These are phyloP conservation scores for Eryngium alpinum DNA, from an alignment of 140 eudicot genomes.

Conservation along the genomic window DNA sequence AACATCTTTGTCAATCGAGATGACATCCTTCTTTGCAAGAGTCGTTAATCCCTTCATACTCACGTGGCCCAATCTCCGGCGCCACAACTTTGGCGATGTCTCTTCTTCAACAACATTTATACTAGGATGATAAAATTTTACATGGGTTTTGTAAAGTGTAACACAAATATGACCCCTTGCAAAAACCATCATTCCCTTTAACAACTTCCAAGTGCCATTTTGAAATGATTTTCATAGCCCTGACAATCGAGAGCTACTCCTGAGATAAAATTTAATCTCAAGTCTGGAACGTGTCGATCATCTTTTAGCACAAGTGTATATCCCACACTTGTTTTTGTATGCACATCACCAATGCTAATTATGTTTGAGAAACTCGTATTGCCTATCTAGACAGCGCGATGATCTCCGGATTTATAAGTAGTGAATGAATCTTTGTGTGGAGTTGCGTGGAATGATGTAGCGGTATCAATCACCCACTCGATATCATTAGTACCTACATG, in stretches of 20 bases:
- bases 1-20: neutral
- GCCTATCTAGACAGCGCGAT: slow-evolving; percentile 5
- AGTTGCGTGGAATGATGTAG: neutral
- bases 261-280: slow-evolving; percentile 10
- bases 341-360: slow-evolving; percentile 1
- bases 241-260: neutral
- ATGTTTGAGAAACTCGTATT: neutral
- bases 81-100: slow-evolving; percentile 4
- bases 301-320: neutral
- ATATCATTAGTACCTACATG: neutral
- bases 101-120: neutral
- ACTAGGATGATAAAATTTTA: neutral
- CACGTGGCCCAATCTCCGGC: neutral
- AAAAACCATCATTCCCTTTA: neutral
- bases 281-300: slow-evolving; percentile 4
- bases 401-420: neutral
- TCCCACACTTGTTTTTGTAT: neutral
- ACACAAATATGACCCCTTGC: neutral
- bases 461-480: neutral
- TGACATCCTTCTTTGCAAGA: slow-evolving; percentile 6
- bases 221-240: neutral
- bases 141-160: neutral
- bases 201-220: neutral
- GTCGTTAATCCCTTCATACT: neutral
- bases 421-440: neutral